phyloP scores from a whole-genome alignment of 371 early-diverging fungal genomes.

The Mortierella sp. region DNA sequence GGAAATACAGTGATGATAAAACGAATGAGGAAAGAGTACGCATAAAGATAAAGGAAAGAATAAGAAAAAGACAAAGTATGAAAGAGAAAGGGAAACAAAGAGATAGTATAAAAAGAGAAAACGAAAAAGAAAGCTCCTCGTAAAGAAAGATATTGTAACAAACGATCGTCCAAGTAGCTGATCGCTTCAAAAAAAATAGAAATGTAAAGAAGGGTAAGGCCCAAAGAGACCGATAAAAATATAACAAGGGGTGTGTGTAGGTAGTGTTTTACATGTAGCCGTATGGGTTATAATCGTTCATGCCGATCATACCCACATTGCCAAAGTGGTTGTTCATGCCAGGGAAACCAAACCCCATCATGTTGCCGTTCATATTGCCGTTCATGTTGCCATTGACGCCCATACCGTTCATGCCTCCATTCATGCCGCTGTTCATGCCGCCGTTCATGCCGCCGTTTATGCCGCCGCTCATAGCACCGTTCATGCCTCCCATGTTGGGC shows the following conservation, averaged over 20 bases:
- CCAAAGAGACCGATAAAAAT: constrained; percentile 2
- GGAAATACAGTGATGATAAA: constrained; percentile 5
- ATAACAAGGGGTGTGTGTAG: background rate
- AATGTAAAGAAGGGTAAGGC: background rate
- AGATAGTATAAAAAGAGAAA: background rate
- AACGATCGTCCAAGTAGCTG: background rate
- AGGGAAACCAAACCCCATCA: constrained; percentile 43
- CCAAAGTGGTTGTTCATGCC: constrained; percentile 44
- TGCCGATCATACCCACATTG: constrained; percentile 42
- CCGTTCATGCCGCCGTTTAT: constrained; percentile 23
- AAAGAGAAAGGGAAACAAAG: background rate
- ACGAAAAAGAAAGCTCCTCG: background rate
- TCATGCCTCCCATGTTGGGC: constrained; percentile 13
- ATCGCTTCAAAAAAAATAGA: background rate
- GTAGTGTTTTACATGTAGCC: constrained; percentile 36
- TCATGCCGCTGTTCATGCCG: constrained; percentile 19
- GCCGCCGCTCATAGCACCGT: constrained; percentile 1
- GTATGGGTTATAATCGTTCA: constrained; percentile 44
- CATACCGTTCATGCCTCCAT: constrained; percentile 27
- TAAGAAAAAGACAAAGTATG: background rate
- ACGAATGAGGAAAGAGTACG: background rate
- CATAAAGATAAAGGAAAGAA: background rate
- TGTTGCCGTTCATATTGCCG: constrained; percentile 33
- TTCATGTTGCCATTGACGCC: constrained; percentile 22
- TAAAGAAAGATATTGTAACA: constrained; percentile 7